Evolutionary conservation across 169 alveolate species (phyloP).

Genomic region (Plasmodium fragile): DNA sequence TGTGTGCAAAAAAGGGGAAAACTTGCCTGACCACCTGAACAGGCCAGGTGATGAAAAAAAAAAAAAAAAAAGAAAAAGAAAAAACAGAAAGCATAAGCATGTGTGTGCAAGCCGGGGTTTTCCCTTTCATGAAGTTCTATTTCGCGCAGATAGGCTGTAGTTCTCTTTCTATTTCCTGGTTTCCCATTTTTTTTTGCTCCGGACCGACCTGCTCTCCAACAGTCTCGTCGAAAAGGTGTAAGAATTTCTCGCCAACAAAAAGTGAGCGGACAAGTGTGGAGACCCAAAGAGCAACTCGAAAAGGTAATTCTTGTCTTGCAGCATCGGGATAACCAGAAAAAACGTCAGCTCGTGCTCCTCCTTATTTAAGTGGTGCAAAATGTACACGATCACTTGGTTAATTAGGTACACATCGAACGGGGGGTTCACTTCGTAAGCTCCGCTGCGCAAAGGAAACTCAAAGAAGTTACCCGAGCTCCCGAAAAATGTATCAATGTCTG

Average conservation of each 20-base stretch:
- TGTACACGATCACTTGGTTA: conserved; percentile 46
- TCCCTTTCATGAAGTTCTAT: not conserved
- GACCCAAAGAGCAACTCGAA: conserved; percentile 66
- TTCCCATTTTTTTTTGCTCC: not conserved
- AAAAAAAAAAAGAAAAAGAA: too few relatives aligned
- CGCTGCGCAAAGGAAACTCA: conserved; percentile 14
- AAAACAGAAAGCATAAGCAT: not conserved
- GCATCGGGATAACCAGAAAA: conserved; percentile 46
- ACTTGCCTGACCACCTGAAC: not conserved
- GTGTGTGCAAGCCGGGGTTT: not conserved
- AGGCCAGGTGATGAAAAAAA: not conserved
- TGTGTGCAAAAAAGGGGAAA: not conserved
- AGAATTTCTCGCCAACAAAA: conserved; percentile 17
- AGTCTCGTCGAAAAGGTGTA: conserved; percentile 67
- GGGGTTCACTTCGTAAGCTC: conserved; percentile 70
- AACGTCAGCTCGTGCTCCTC: conserved; percentile 50
- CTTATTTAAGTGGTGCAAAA: conserved; percentile 51
- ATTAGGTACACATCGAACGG: conserved; percentile 73
- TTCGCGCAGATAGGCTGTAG: not conserved
- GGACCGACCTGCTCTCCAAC: conserved; percentile 51
- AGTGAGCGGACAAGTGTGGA: conserved; percentile 33
- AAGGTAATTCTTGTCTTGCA: conserved; percentile 48
- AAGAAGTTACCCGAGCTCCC: conserved; percentile 74
- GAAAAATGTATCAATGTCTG: conserved; percentile 71
- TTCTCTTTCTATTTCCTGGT: not conserved